Percentiles rank a stretch among this genome's conserved stretches.
Conservation (phyloP, 1,139 yeast genomes). For the Waltiozyma sp. region DNA sequence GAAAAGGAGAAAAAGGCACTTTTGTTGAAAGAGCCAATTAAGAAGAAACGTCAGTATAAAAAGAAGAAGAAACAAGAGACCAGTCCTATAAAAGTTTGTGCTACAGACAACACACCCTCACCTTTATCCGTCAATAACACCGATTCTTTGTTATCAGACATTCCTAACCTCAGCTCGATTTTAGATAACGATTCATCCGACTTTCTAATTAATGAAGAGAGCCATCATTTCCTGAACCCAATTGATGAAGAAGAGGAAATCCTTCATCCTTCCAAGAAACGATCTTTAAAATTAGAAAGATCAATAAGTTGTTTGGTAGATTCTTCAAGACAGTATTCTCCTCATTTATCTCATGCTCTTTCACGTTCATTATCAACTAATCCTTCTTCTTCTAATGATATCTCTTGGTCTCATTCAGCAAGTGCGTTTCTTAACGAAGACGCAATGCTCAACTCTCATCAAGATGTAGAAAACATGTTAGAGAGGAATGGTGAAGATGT, state of each 20-base stretch:
- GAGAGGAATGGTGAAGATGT: too few relatives aligned
- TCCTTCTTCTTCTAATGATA: neutral
- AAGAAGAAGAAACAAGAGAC: conserved; percentile 12
- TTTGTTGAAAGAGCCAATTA: conserved; percentile 4
- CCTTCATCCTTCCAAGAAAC: conserved; percentile 1
- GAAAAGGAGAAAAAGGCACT: neutral
- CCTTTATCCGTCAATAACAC: neutral
- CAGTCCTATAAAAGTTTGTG: too few relatives aligned
- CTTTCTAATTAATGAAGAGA: too few relatives aligned
- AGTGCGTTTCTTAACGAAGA: neutral
- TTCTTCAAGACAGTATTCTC: too few relatives aligned
- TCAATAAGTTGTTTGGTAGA: too few relatives aligned
- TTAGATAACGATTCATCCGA: neutral
- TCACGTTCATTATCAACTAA: neutral
- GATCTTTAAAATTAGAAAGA: conserved; percentile 1
- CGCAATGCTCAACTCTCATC: neutral
- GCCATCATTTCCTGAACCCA: neutral
- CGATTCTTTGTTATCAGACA: neutral
- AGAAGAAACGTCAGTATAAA: conserved; percentile 12
- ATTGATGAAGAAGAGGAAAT: conserved; percentile 3
- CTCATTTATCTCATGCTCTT: too few relatives aligned
- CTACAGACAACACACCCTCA: neutral
- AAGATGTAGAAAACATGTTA: too few relatives aligned
- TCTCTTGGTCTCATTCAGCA: neutral
- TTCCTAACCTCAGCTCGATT: neutral